A percentile compares a stretch with the other conserved stretches of the same genome.
These are phyloP conservation scores for Rhododendron kiyosumense DNA, from an alignment of 148 eudicot species.

Conservation along the genomic window DNA sequence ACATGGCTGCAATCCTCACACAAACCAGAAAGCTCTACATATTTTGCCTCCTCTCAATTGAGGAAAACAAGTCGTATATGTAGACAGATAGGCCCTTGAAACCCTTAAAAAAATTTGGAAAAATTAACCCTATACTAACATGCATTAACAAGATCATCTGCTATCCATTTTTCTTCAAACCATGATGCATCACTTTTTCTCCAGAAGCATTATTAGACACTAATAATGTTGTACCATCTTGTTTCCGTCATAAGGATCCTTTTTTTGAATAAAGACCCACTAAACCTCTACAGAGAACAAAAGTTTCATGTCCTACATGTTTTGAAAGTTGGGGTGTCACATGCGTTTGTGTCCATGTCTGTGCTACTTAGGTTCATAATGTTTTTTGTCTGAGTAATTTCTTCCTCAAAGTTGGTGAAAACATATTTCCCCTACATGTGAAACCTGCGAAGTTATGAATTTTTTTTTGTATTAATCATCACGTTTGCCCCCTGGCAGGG, in stretches of 20 bases:
- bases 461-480: not conserved
- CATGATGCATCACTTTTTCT: not conserved
- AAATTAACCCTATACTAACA: not conserved
- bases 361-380: not conserved
- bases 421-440: not conserved
- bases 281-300: not conserved
- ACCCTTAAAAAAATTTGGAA: not conserved
- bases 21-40: not conserved
- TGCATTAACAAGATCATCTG: not conserved
- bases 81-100: not conserved
- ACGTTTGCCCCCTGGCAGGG: constrained; percentile 40
- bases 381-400: not conserved
- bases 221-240: not conserved
- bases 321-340: not conserved
- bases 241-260: not conserved
- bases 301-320: not conserved
- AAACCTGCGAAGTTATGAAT: not conserved
- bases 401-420: not conserved
- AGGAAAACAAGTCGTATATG: not conserved
- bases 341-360: not conserved
- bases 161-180: not conserved
- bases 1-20: not conserved
- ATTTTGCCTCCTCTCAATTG: not conserved
- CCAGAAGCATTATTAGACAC: not conserved
- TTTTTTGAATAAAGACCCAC: not conserved